Base-by-base conservation (phyloP, 345 rosid species). In the Rubroshorea leprosula region DNA sequence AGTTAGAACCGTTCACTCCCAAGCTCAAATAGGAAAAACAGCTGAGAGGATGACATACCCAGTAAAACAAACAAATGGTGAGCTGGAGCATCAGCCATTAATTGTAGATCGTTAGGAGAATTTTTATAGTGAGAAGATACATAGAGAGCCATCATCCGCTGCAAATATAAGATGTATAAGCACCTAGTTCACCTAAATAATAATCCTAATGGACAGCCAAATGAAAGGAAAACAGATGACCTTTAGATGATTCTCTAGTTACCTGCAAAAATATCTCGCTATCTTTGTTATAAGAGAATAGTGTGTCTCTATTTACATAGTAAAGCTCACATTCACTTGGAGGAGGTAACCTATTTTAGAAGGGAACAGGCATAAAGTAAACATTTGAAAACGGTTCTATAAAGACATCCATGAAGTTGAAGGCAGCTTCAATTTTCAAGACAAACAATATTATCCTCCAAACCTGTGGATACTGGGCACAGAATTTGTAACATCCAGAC, bases 61-160 rank as follows among this genome's bases (percentile, higher is more conserved):
- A 90, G 92, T 63, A 90, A 70, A 24, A 93, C 96, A 69, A 87
- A 93, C 60, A 93, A 77, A 77, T 90, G 99, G 72, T 93, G 99
- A 46, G 99, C 97, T 17, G 97, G 99, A 78, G 99, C 99, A 85
- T 93, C 99, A 49, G 97, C 97, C 84, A 93, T 76, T 20, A 93
- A 70, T 71, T 89, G 99, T 52, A 93, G 82, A 73, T 93, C 99
- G 72, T 93, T 93, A 10, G 99, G 99, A 50, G 99, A 93, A 70
- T 93, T 93, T 72, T 89, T 93, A 65, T 93, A 93, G 78, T 93
- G 99, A 68, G 99, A 93, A 48, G 99, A 78, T 61, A 93, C 99
- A 65, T 79, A 83, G 26, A 93, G 78, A 47, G 97, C 91, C 99
- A 93, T 87, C 96, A 85, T 87, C 63, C 99, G 79, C 99, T 93